A percentile compares a stretch with the other conserved stretches of the same genome.
These are phyloP conservation scores for Phytophthora macrochlamydospora DNA, from an alignment of 352 stramenopile species.

Conservation along the genomic window DNA sequence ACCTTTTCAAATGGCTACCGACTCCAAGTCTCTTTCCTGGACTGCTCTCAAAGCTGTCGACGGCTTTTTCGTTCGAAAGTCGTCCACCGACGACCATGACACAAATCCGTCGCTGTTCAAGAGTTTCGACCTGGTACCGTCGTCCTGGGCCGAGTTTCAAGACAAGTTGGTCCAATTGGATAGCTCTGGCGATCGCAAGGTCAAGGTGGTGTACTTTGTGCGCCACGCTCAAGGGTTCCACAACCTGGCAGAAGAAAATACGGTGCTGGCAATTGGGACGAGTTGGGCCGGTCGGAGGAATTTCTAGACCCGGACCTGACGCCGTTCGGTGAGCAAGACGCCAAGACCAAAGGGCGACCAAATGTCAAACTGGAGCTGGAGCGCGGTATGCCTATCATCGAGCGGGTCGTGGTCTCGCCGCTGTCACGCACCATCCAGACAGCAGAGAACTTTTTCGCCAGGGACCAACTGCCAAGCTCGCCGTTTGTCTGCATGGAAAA, in stretches of 20 bases:
- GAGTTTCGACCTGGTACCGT: slow-evolving; percentile 32
- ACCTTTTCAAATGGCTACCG: too few species aligned
- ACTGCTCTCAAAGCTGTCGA: slow-evolving; percentile 26
- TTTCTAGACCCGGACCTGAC: slow-evolving; percentile 76
- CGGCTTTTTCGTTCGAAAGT: slow-evolving; percentile 24
- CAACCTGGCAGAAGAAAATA: slow-evolving; percentile 67
- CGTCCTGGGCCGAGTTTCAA: slow-evolving; percentile 36
- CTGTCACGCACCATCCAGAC: slow-evolving; percentile 79
- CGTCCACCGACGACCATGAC: neutral
- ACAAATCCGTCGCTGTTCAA: slow-evolving; percentile 30
- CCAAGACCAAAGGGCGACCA: slow-evolving; percentile 44
- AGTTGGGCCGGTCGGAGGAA: slow-evolving; percentile 53
- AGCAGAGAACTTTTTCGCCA: slow-evolving; percentile 62
- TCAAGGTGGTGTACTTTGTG: slow-evolving; percentile 84
- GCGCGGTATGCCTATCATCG: slow-evolving; percentile 33
- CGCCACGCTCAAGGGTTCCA: slow-evolving; percentile 79
- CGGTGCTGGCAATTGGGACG: slow-evolving; percentile 64
- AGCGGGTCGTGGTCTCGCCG: slow-evolving; percentile 36
- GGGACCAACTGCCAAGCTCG: slow-evolving; percentile 33
- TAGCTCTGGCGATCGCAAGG: slow-evolving; percentile 26
- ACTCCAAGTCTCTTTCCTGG: neutral
- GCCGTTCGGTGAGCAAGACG: slow-evolving; percentile 60
- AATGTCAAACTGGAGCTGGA: slow-evolving; percentile 45
- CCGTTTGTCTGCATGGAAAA: slow-evolving; percentile 68
- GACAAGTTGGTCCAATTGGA: slow-evolving; percentile 25